phyloP scores from a whole-genome alignment of 2,329 filamentous ascomycete species.

The Aspergillus udagawae region DNA sequence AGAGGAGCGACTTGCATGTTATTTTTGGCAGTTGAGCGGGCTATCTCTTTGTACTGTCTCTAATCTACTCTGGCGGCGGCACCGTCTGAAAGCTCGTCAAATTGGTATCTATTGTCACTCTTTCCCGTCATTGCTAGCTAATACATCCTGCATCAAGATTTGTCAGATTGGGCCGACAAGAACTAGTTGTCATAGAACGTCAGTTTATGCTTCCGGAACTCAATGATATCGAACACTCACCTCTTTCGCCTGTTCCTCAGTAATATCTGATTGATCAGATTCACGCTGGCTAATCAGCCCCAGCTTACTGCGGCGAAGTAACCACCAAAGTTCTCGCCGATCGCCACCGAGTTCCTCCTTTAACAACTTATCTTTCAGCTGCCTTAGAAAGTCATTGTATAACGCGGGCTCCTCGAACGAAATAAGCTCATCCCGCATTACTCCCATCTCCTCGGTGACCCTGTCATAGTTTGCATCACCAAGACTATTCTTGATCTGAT shows the following conservation, averaged over 20 bases:
- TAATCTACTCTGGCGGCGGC: neutral
- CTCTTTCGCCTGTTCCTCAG: slow-evolving; percentile 66
- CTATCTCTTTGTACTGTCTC: neutral
- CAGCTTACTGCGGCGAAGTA: slow-evolving; percentile 61
- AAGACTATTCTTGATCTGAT: slow-evolving; percentile 67
- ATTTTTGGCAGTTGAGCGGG: neutral
- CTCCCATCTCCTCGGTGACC: slow-evolving; percentile 70
- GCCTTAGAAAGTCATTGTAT: slow-evolving; percentile 70
- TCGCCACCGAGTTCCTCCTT: slow-evolving; percentile 70
- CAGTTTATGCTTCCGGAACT: neutral
- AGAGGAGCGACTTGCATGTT: slow-evolving; percentile 1
- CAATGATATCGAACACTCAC: slow-evolving; percentile 18
- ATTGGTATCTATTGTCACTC: neutral
- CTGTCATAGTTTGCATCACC: slow-evolving; percentile 71
- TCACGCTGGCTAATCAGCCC: slow-evolving; percentile 67
- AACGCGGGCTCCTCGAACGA: slow-evolving; percentile 69
- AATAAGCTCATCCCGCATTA: slow-evolving; percentile 73
- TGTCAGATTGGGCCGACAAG: neutral
- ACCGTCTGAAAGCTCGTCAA: neutral
- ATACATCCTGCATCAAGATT: neutral
- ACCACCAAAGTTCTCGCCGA: slow-evolving; percentile 77
- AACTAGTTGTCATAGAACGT: neutral
- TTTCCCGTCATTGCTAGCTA: neutral
- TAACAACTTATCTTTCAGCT: slow-evolving; percentile 69
- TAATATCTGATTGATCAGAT: slow-evolving; percentile 62